Percentiles rank a stretch among this genome's conserved stretches.
Evolutionary conservation across 148 eudicot species (phyloP).

Genomic region (Vaccinium vitisidaea): DNA sequence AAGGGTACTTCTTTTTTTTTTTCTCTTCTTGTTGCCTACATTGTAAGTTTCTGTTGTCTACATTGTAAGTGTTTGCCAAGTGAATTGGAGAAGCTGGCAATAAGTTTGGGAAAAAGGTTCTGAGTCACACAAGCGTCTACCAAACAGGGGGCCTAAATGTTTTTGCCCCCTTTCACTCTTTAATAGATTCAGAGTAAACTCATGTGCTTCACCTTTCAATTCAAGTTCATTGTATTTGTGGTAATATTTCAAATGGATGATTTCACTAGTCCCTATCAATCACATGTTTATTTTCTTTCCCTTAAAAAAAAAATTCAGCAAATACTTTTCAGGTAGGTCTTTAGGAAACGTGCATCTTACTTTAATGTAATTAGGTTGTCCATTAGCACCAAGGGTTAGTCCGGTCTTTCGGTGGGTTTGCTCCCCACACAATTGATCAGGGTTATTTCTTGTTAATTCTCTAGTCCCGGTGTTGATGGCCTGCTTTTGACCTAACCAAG

Average conservation of each 20-base stretch:
- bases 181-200: background rate
- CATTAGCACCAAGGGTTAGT: too few species aligned
- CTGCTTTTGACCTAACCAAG: too few species aligned
- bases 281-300: background rate
- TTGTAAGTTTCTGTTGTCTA: too few species aligned
- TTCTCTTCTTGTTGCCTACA: too few species aligned
- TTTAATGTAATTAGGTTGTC: background rate
- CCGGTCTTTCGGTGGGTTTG: too few species aligned
- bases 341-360: background rate
- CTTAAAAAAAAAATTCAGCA: background rate
- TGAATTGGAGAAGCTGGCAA: background rate
- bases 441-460: too few species aligned
- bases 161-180: background rate
- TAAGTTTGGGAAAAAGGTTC: background rate
- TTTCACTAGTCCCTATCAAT: background rate
- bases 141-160: background rate
- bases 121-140: background rate
- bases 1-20: too few species aligned
- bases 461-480: too few species aligned
- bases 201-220: background rate
- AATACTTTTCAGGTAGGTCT: background rate
- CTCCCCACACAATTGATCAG: too few species aligned
- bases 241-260: background rate
- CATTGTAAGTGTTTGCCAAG: too few species aligned
- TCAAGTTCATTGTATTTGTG: background rate